Evolutionary conservation across 2,329 filamentous ascomycete genomes (phyloP).

Genomic region (Epichloe sibirici): DNA sequence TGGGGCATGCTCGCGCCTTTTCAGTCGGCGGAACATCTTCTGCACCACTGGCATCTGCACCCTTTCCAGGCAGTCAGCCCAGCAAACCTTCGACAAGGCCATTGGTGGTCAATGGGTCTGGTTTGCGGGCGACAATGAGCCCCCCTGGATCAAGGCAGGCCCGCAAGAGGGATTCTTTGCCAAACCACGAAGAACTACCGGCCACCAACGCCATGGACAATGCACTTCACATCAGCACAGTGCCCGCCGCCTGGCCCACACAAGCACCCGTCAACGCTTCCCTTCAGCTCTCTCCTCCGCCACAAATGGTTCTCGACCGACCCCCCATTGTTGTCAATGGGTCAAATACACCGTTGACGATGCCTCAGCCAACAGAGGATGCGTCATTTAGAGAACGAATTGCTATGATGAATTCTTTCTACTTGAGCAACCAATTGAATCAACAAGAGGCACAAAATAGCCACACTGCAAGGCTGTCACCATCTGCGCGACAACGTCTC

Average conservation of each 20-base stretch:
- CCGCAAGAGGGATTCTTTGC: background rate
- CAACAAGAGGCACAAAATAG: conserved; percentile 20
- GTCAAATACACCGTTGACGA: conserved; percentile 12
- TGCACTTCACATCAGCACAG: conserved; percentile 15
- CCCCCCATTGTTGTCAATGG: conserved; percentile 26
- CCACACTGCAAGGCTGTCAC: conserved; percentile 18
- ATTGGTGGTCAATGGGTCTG: conserved; percentile 40
- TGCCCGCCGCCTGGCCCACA: background rate
- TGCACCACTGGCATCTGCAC: conserved; percentile 24
- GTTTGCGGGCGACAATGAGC: conserved; percentile 20
- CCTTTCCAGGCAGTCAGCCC: conserved; percentile 23
- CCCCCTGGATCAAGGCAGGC: conserved; percentile 10
- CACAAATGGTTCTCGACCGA: conserved; percentile 13
- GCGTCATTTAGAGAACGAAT: conserved; percentile 30
- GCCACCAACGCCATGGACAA: conserved; percentile 14
- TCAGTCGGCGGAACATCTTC: conserved; percentile 29
- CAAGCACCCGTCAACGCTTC: conserved; percentile 3
- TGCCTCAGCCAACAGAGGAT: conserved; percentile 19
- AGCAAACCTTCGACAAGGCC: conserved; percentile 29
- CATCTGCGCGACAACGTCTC: conserved; percentile 24
- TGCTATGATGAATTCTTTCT: conserved; percentile 25
- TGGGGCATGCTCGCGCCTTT: conserved; percentile 35
- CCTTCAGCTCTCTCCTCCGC: background rate
- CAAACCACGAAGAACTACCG: conserved; percentile 12
- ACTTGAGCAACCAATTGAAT: conserved; percentile 14